A percentile compares a stretch with the other conserved stretches of the same genome.
These are phyloP conservation scores for Sporothrix phasma DNA, from an alignment of 2,329 filamentous ascomycete genomes.

Conservation along the genomic window DNA sequence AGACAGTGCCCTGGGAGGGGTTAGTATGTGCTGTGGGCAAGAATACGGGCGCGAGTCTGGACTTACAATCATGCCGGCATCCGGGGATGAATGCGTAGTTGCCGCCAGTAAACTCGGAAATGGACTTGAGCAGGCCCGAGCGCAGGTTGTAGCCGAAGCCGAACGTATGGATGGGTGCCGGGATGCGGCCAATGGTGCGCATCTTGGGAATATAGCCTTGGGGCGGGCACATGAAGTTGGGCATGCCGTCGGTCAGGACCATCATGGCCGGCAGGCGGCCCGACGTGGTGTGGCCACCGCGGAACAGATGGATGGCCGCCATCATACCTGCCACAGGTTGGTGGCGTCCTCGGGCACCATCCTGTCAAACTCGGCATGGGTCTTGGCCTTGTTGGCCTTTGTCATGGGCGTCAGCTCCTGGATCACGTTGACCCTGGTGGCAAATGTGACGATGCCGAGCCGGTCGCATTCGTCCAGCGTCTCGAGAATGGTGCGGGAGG, in stretches of 20 bases:
- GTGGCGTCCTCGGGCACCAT: constrained; percentile 34
- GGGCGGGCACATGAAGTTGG: constrained; percentile 39
- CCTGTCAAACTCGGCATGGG: constrained; percentile 32
- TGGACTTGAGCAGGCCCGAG: constrained; percentile 48
- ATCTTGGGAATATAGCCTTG: constrained; percentile 48
- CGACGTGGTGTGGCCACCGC: constrained; percentile 19
- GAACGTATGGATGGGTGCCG: constrained; percentile 42
- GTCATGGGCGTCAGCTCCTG: constrained; percentile 40
- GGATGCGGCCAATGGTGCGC: constrained; percentile 30
- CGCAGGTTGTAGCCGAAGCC: constrained; percentile 41
- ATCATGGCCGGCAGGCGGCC: constrained; percentile 39
- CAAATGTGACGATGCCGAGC: constrained; percentile 49
- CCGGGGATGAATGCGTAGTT: constrained; percentile 53
- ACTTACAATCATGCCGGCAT: constrained; percentile 48
- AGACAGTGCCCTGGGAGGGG: constrained; percentile 38
- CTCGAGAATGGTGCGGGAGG: constrained; percentile 45
- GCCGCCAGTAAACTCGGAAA: constrained; percentile 47
- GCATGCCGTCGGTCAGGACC: constrained; percentile 45
- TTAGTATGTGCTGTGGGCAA: no score
- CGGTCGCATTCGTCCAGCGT: constrained; percentile 45
- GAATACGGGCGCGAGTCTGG: neutral
- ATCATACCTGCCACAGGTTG: constrained; percentile 48
- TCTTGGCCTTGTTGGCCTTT: constrained; percentile 32
- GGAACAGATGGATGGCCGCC: constrained; percentile 41
- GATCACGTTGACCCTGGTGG: constrained; percentile 27